phyloP scores from a whole-genome alignment of 2,329 filamentous ascomycete genomes.

The Orbilia ellipsospora region DNA sequence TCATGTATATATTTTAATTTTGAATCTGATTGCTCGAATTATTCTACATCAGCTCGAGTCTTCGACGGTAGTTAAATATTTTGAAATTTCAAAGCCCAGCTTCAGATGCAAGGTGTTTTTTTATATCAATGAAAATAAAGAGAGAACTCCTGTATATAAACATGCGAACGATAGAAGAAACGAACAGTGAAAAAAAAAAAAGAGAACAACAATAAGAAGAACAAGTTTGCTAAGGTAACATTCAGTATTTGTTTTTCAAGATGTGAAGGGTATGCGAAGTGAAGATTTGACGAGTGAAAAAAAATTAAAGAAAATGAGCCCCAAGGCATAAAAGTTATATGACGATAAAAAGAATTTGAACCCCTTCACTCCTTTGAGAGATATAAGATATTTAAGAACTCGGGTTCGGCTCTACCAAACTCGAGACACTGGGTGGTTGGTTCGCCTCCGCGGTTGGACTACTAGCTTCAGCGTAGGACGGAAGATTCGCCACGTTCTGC shows the following conservation, averaged over 20 bases:
- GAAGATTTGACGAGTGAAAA: constrained; percentile 41
- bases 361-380: neutral
- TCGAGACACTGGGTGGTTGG: constrained; percentile 14
- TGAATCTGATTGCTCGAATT: neutral
- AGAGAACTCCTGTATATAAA: constrained; percentile 36
- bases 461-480: constrained; percentile 45
- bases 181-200: constrained; percentile 10
- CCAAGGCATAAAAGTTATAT: too few relatives aligned
- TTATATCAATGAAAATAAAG: constrained; percentile 9
- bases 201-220: neutral
- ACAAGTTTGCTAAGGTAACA: neutral
- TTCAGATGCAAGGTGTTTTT: constrained; percentile 26
- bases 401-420: constrained; percentile 33
- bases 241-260: constrained; percentile 4
- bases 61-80: neutral
- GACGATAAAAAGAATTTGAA: constrained; percentile 9
- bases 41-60: neutral
- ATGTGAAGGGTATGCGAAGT: constrained; percentile 7
- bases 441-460: constrained; percentile 36
- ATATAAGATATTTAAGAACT: constrained; percentile 23
- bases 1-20: neutral
- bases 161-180: constrained; percentile 13
- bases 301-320: neutral
- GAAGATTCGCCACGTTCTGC: constrained; percentile 28
- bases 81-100: constrained; percentile 11